Evolutionary conservation across 257 asterid species (phyloP).

Genomic region (Fraxinus quadrangulata): DNA sequence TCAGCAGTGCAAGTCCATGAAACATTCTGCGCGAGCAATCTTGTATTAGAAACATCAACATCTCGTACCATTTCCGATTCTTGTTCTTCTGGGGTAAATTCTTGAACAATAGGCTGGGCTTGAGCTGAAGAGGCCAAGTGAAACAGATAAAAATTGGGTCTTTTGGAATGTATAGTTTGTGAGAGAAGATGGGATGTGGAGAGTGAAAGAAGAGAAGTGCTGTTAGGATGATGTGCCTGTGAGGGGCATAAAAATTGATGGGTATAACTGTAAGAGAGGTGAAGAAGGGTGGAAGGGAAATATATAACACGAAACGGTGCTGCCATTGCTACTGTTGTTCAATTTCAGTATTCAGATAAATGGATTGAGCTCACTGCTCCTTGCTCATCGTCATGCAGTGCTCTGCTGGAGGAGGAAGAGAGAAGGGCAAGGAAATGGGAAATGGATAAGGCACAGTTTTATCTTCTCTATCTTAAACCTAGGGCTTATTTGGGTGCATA

Average conservation of each 20-base stretch:
- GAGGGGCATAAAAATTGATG: constrained; percentile 10
- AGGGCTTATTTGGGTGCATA: background rate
- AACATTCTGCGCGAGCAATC: constrained; percentile 75
- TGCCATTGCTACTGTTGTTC: constrained; percentile 29
- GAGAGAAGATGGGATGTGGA: constrained; percentile 9
- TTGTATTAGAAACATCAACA: constrained; percentile 45
- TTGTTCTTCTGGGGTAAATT: constrained; percentile 14
- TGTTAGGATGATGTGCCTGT: constrained; percentile 17
- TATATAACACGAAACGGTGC: constrained; percentile 37
- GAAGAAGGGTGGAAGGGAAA: constrained; percentile 32
- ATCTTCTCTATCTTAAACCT: background rate
- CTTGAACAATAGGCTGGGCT: constrained; percentile 33
- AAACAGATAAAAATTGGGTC: constrained; percentile 36
- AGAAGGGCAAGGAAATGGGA: constrained; percentile 3
- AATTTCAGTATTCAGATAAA: background rate
- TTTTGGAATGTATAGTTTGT: constrained; percentile 26
- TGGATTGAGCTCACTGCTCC: background rate
- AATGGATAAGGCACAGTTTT: background rate
- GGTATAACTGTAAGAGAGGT: constrained; percentile 16
- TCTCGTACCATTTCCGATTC: constrained; percentile 28
- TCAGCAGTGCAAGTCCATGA: constrained; percentile 74
- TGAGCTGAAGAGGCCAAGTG: constrained; percentile 25
- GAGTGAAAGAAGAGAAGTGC: constrained; percentile 29
- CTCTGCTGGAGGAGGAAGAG: background rate
- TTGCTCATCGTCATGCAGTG: background rate